A percentile compares a stretch with the other conserved stretches of the same genome.
These are phyloP conservation scores for Trichocladium uniseriatum DNA, from an alignment of 495 filamentous ascomycete genomes.

Conservation along the genomic window DNA sequence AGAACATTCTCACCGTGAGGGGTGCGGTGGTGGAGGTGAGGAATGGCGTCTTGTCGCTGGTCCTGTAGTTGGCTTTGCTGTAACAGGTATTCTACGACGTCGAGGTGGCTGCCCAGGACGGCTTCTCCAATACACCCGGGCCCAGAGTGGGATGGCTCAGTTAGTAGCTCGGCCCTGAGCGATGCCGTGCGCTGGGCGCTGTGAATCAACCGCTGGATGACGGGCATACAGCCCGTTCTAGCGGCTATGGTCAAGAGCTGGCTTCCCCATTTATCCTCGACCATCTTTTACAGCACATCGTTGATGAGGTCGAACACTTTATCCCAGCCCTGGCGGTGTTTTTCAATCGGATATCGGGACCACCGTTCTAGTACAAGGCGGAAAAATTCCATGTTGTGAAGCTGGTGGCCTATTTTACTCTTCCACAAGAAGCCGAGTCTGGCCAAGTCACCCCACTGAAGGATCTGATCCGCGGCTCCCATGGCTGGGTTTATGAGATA, in stretches of 20 bases:
- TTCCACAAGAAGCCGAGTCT: slow-evolving; percentile 1
- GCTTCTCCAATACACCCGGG: neutral
- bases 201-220: neutral
- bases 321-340: neutral
- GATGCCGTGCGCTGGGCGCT: neutral
- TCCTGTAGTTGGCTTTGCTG: neutral
- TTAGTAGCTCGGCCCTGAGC: neutral
- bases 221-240: neutral
- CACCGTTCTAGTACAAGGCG: neutral
- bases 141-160: neutral
- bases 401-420: neutral
- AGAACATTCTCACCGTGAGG: neutral
- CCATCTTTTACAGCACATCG: slow-evolving; percentile 2
- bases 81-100: neutral
- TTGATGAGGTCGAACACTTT: slow-evolving; percentile 1
- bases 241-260: neutral
- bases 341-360: neutral
- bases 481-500: neutral
- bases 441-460: neutral
- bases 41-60: too few species aligned
- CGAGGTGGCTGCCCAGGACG: neutral
- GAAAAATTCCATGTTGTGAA: slow-evolving; percentile 1
- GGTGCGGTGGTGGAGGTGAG: neutral
- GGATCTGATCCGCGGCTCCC: slow-evolving; percentile 1
- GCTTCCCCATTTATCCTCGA: neutral